Conservation (phyloP, 1,139 yeast species). For the Kazachstania sp. region DNA sequence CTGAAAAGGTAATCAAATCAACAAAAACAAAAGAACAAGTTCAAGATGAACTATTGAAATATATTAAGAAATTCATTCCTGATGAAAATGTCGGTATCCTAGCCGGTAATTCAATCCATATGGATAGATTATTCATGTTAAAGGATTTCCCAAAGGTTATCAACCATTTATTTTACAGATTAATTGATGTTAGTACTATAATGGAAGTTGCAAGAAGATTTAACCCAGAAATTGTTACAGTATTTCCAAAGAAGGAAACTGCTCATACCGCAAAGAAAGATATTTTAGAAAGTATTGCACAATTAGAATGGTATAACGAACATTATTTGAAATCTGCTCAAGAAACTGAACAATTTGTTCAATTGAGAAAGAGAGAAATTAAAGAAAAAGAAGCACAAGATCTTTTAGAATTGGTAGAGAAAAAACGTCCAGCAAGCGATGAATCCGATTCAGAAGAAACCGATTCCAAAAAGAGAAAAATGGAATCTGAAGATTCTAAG, state of each 20-base stretch:
- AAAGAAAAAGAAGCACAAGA: constrained; percentile 3
- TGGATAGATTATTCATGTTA: constrained; percentile 81
- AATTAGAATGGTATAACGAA: constrained; percentile 67
- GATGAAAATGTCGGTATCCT: constrained; percentile 52
- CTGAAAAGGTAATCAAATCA: constrained; percentile 54
- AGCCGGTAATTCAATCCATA: constrained; percentile 89
- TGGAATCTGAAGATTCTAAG: background rate
- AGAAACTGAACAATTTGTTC: constrained; percentile 24
- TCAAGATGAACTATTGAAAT: constrained; percentile 52
- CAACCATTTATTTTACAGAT: constrained; percentile 69
- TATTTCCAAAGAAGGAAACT: constrained; percentile 54
- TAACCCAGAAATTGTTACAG: constrained; percentile 46
- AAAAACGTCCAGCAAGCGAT: constrained; percentile 1
- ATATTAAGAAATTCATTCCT: constrained; percentile 49
- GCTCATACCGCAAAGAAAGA: constrained; percentile 84
- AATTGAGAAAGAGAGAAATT: constrained; percentile 6
- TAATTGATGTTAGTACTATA: constrained; percentile 79
- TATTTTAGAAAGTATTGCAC: constrained; percentile 79
- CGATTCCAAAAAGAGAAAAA: background rate
- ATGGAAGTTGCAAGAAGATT: constrained; percentile 75
- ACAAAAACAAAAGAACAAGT: constrained; percentile 50
- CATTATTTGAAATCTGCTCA: constrained; percentile 41
- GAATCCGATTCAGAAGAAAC: background rate
- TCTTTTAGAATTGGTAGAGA: background rate
- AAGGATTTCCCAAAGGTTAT: constrained; percentile 72